Base-by-base conservation (phyloP, 352 stramenopile species). In the Phytopythium mirpurense region DNA sequence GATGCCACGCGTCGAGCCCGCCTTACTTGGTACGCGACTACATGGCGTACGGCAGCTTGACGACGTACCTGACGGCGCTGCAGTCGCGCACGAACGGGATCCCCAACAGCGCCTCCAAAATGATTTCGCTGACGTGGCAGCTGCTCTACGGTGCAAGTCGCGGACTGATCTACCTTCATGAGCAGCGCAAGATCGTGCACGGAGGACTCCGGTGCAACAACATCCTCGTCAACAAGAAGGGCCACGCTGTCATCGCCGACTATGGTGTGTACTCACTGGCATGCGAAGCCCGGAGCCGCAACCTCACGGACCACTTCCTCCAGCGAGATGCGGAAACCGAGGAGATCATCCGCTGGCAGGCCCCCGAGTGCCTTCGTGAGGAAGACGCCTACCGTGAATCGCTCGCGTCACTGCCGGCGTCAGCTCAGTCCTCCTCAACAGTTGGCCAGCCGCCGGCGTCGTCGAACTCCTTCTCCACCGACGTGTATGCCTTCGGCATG, bases 401-500 rank as follows among this genome's bases (percentile, higher is more conserved):
- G 1, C 53, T 72, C 14, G 54, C 36, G 14, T 68, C 60, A 23
- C 40, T 70, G 1, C 62, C 62, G 8, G 60, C 72, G 5, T 42
- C 32, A 0, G 51, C 14, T 8, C 62, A 49, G 7, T 29, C 41
- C 11, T 8, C 69, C 35, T 27, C 44, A 8, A 70, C 47, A 23
- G 34, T 31, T 18, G 16, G 51, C 11, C 10, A 36, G 21, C 54
- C 21, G 7, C 65, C 55, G 55, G 57, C 55, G 10, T 72, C 61
- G 0, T 54, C 68, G 1, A 70, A 51, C 14, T 71, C 70, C 1
- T 83, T 80, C 23, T 63, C 67, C 3, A 73, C 67, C 0, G 78
- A 92, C 48, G 68, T 90, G 36, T 92, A 86, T 55, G 72, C 77
- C 14, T 80, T 90, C 35, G 81, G 81, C n/a, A 88, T 92, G 78